Base-by-base conservation (phyloP, 352 stramenopile species). In the Pythium myriotylum region DNA sequence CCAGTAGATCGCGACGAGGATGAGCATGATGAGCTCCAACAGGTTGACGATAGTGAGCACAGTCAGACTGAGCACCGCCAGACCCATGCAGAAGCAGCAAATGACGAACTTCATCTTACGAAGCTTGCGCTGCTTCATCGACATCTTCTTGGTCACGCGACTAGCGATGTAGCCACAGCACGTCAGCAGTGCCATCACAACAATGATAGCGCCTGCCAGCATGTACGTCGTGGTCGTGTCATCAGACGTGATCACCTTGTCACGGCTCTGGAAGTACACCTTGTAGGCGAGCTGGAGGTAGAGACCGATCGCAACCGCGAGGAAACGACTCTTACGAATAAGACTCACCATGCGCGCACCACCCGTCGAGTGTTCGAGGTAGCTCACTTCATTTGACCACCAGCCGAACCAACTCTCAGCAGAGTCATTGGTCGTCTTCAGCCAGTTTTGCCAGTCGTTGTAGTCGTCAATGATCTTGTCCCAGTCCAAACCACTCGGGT, bases 401-500 rank as follows among this genome's bases (percentile, higher is more conserved):
- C 87, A 95, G 19, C 87, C 87, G 54, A 91, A 88, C 87, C 87
- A 95, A 70, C 85, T 93, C 48, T 93, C 79, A 16, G 84, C 80
- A 12, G 85, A 94, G 62, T 95, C 87, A 26, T 95, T 94, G 13
- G 81, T 91, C 39, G 85, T 94, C 13, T 63, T 76, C 56, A 99
- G 91, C 96, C 96, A 99, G 51, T 92, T 86, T 41, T 98, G 84
- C 87, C 94, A 99, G 55, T 94, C 83, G 51, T 86, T 90, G 72
- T 92, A 98, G 79, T 99, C 97, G 19, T 92, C 81, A 26, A 91
- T 89, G 33, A 98, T 88, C 71, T 98, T 97, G 73, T 98, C 92
- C 96, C 96, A 99, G 62, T 99, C 96, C 56, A 99, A 90, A 29
- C 95, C 98, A 35, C 98, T 95, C 22, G 97, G 97, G 70, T 99